A percentile compares a stretch with the other conserved stretches of the same genome.
phyloP scores from a whole-genome alignment of 2,329 filamentous ascomycete genomes.

The Ophiostoma montium region DNA sequence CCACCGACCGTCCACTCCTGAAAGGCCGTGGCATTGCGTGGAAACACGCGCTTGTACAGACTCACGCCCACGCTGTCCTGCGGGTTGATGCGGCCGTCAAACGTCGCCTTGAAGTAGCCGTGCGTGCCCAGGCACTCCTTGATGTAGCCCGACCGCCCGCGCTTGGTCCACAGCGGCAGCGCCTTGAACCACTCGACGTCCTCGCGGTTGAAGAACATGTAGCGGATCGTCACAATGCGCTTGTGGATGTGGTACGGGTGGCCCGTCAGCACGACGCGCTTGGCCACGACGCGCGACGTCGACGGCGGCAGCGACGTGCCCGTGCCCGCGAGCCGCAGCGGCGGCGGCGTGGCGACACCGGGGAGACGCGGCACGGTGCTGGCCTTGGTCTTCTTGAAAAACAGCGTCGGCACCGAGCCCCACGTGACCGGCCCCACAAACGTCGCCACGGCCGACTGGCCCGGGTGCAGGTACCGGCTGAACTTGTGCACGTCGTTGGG shows the following conservation, averaged over 20 bases:
- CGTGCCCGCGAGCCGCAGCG: slow-evolving; percentile 64
- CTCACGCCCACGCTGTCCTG: slow-evolving; percentile 89
- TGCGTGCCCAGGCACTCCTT: slow-evolving; percentile 93
- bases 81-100: slow-evolving; percentile 90
- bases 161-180: slow-evolving; percentile 81
- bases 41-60: slow-evolving; percentile 75
- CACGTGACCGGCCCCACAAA: slow-evolving; percentile 86
- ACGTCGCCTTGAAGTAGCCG: slow-evolving; percentile 99
- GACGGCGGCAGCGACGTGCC: slow-evolving; percentile 73
- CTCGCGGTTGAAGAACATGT: slow-evolving; percentile 98
- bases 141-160: slow-evolving; percentile 77
- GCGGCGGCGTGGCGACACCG: slow-evolving; percentile 20
- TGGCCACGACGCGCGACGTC: slow-evolving; percentile 72
- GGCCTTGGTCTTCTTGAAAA: slow-evolving; percentile 48
- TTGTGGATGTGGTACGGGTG: slow-evolving; percentile 99
- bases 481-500: slow-evolving; percentile 98
- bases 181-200: slow-evolving; percentile 98
- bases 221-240: slow-evolving; percentile 87
- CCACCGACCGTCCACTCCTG: slow-evolving; percentile 21
- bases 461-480: slow-evolving; percentile 80
- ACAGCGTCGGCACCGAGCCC: slow-evolving; percentile 81
- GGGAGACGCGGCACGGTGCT: slow-evolving; percentile 23
- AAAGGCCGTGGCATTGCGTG: slow-evolving; percentile 46
- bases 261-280: slow-evolving; percentile 84
- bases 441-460: slow-evolving; percentile 73